A percentile compares a stretch with the other conserved stretches of the same genome.
Conservation (phyloP, 164 flowering plant species). For the Nymphaea thermarum region DNA sequence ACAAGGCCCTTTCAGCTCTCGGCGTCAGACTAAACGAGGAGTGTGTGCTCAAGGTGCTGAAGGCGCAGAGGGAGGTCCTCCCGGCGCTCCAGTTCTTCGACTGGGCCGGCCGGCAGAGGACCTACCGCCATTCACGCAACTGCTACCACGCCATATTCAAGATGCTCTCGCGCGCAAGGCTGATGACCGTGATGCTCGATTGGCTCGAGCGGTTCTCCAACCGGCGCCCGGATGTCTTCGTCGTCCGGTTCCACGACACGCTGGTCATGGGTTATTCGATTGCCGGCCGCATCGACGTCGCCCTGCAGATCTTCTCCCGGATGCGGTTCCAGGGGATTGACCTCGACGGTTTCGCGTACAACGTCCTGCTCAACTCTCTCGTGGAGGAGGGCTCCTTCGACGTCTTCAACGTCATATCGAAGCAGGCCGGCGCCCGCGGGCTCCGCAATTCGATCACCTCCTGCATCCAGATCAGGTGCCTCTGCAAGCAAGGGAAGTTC, state of each 20-base stretch:
- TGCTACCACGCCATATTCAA: slow-evolving; percentile 61
- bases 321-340: slow-evolving; percentile 74
- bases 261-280: slow-evolving; percentile 76
- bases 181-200: slow-evolving; percentile 35
- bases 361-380: slow-evolving; percentile 65
- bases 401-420: slow-evolving; percentile 23
- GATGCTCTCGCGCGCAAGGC: slow-evolving; percentile 36
- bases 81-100: slow-evolving; percentile 74
- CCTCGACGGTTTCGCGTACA: slow-evolving; percentile 43
- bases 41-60: slow-evolving; percentile 38
- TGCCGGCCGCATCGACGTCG: slow-evolving; percentile 56
- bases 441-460: slow-evolving; percentile 30
- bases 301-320: slow-evolving; percentile 57
- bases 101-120: slow-evolving; percentile 74
- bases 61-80: slow-evolving; percentile 25
- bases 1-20: slow-evolving; percentile 25
- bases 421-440: slow-evolving; percentile 50
- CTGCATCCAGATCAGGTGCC: slow-evolving; percentile 37
- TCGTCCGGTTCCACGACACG: slow-evolving; percentile 28
- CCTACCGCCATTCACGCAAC: slow-evolving; percentile 48
- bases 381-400: slow-evolving; percentile 50
- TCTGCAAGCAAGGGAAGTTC: slow-evolving; percentile 38
- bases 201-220: slow-evolving; percentile 25
- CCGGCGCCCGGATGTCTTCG: slow-evolving; percentile 4
- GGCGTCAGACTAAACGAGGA: slow-evolving; percentile 29